These are phyloP conservation scores for Saccharomycopsis capsularis DNA, from an alignment of 805 yeast genomes.

Conservation along the genomic window DNA sequence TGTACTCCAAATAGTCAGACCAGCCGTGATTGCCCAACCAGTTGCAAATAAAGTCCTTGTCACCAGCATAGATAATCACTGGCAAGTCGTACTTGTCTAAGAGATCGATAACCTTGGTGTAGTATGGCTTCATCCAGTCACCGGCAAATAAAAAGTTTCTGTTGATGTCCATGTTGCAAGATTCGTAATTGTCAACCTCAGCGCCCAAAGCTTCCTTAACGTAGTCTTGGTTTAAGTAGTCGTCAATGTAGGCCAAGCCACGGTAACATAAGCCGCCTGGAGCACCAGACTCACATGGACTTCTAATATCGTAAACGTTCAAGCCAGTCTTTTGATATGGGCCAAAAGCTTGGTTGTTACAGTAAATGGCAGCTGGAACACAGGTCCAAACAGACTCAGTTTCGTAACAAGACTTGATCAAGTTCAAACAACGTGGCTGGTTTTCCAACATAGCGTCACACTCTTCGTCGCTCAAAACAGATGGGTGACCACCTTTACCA, in stretches of 20 bases:
- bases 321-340: slow-evolving; percentile 83
- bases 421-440: slow-evolving; percentile 69
- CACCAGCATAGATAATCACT: slow-evolving; percentile 89
- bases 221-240: slow-evolving; percentile 67
- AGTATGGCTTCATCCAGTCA: slow-evolving; percentile 91
- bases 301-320: slow-evolving; percentile 87
- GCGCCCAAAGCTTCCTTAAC: slow-evolving; percentile 85
- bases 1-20: slow-evolving; percentile 70
- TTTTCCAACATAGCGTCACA: slow-evolving; percentile 64
- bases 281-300: slow-evolving; percentile 60
- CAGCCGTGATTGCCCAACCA: slow-evolving; percentile 93
- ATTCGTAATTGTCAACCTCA: slow-evolving; percentile 70
- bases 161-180: slow-evolving; percentile 78
- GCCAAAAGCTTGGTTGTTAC: slow-evolving; percentile 77
- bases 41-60: slow-evolving; percentile 92
- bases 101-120: slow-evolving; percentile 60
- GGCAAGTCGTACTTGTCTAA: slow-evolving; percentile 64
- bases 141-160: slow-evolving; percentile 80
- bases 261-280: slow-evolving; percentile 56
- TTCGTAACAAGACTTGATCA: slow-evolving; percentile 74
- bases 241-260: slow-evolving; percentile 65
- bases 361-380: slow-evolving; percentile 86
- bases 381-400: slow-evolving; percentile 74
- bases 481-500: slow-evolving; percentile 77
- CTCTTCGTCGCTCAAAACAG: slow-evolving; percentile 70